Conservation (phyloP, 768 basidiomycete species). For the Daedalea quercina region DNA sequence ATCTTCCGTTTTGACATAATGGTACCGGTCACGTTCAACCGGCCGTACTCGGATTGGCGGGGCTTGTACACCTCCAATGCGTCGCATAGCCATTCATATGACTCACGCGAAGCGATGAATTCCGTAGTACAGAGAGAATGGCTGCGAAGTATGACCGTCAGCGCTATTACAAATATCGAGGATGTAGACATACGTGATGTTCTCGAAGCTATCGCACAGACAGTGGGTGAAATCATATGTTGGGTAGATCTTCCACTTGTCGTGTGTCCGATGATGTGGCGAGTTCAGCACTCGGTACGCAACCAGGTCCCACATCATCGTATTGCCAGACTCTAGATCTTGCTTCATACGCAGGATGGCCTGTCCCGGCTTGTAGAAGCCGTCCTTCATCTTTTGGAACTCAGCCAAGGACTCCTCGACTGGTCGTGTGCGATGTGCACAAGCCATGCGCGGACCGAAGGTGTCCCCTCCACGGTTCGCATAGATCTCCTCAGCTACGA, state of each 20-base stretch:
- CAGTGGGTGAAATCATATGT: slow-evolving; percentile 99
- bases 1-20: slow-evolving; percentile 98
- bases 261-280: slow-evolving; percentile 87
- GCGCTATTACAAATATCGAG: not conserved
- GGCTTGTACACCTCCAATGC: slow-evolving; percentile 97
- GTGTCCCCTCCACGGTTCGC: slow-evolving; percentile 80
- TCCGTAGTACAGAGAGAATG: slow-evolving; percentile 97
- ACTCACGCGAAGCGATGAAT: slow-evolving; percentile 92
- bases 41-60: slow-evolving; percentile 93
- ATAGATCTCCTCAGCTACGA: slow-evolving; percentile 86
- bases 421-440: slow-evolving; percentile 81
- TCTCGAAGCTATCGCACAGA: slow-evolving; percentile 96
- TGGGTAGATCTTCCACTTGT: slow-evolving; percentile 96
- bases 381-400: slow-evolving; percentile 89
- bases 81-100: slow-evolving; percentile 99
- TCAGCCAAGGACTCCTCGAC: slow-evolving; percentile 81
- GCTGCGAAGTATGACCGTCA: slow-evolving; percentile 33
- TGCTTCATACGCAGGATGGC: slow-evolving; percentile 97
- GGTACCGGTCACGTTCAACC: slow-evolving; percentile 88
- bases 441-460: slow-evolving; percentile 73
- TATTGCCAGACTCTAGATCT: slow-evolving; percentile 86
- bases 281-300: slow-evolving; percentile 91
- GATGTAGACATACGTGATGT: slow-evolving; percentile 75
- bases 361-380: slow-evolving; percentile 85
- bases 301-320: slow-evolving; percentile 99